Evolutionary conservation across 352 stramenopile species (phyloP), one percentile per base, ranked within the genome.

Genomic region (Detonula confervacea): DNA sequence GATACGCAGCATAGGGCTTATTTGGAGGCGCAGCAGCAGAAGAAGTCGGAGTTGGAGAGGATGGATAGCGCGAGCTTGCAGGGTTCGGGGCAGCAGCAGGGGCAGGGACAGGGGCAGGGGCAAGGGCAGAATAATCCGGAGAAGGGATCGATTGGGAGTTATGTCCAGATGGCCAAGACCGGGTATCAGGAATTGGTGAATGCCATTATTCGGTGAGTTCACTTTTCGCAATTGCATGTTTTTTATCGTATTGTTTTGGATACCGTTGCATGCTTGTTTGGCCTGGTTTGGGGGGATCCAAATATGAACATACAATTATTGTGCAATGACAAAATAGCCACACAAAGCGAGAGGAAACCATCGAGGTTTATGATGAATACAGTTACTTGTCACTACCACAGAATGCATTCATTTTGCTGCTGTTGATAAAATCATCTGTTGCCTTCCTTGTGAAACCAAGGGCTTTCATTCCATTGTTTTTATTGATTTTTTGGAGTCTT

Each of bases 111-210:
- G 44, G 24, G 27, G 37, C 37, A 37, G 44, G n/a, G n/a, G n/a
- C n/a, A n/a, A n/a, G n/a, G n/a, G n/a, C n/a, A n/a, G n/a, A n/a
- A n/a, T n/a, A n/a, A n/a, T n/a, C n/a, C 77, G 27, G 77, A 84
- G 46, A 84, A 77, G 52, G 77, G 65, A 39, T 81, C 65, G 8
- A 61, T 77, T 20, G 70, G 77, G 22, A 65, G 33, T 0, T 84
- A 77, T 76, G 70, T 83, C 16, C 61, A 74, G 49, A 83, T 84
- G 80, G 80, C 80, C 18, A 87, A 87, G 33, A 73, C 59, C 42
- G 83, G 85, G 22, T 98, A 98, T 87, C 93, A 94, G 35, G 93
- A 97, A 65, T 83, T 98, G 18, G 96, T 98, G 25, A 95, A 98
- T 68, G 89, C 97, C 20, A 98, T 98, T 73, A 75, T 75, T 52